Evolutionary conservation across 2,329 filamentous ascomycete species (phyloP), one percentile per base, ranked within the genome.

Genomic region (Pseudocercospora cruenta): DNA sequence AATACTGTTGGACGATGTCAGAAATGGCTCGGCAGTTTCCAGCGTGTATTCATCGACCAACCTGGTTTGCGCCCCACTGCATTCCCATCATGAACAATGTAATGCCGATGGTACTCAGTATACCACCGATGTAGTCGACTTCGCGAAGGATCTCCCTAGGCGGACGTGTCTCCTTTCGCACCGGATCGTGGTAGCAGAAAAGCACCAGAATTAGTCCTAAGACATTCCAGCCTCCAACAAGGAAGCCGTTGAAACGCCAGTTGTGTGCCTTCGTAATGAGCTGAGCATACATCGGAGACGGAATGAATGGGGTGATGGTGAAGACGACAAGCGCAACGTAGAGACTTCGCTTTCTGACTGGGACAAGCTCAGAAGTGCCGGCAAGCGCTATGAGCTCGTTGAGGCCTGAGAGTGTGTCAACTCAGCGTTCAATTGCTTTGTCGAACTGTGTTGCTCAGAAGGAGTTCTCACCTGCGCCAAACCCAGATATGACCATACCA

Each of bases 361-460:
- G 89, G 0, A 88, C 89, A 66, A 91, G 82, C 74, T 92, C 90
- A 2, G 87, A 87, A 1, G 88, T 89, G 43, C 85, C 89, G 45
- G 89, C 88, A 16, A 92, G 81, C 3, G 89, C 88, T 6, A 88
- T 91, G 24, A 91, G 80, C 75, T 91, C 89, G 51, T 55, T 55
- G 51, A 55, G 51, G 24, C 51, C 51, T 55, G 26, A n/a, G 47
- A 51, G 47, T 22, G 47, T 22, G 22, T 55, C 12, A 10, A 14
- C 4, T 28, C 26, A n/a, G 16, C 8, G 10, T 31, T 31, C 6
- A 1, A 21, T 4, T 3, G 10, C 1, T 28, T 28, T 55, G 2
- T 4, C 12, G 9, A 26, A 33, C 5, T 43, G 39, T 16, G 14
- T 43, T 16, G 39, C 16, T 39, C 14, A 24, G 22, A 14, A n/a